Evolutionary conservation across 345 rosid genomes (phyloP), one percentile per base, ranked within the genome.

Genomic region (Triadica sebifera): DNA sequence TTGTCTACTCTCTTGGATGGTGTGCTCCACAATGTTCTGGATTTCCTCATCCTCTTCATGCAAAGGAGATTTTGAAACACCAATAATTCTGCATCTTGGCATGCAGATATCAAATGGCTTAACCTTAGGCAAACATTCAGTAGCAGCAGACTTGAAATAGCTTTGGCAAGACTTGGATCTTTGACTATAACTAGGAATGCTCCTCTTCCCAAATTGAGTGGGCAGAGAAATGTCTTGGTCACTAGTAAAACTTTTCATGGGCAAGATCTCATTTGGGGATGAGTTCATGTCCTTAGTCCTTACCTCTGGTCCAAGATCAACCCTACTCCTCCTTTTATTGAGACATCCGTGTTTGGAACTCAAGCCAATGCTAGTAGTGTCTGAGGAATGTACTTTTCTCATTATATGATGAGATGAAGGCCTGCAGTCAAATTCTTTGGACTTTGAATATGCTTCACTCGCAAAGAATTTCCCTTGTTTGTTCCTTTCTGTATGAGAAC

Each of bases 91-190:
- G 1, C 50, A 59, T 9, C 7, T 17, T 39, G 74, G 67, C 19
- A 71, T 39, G 67, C 85, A 78, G 24, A 85, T 81, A 41, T 78
- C 80, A 70, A 83, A 81, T n/a, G 84, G 82, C 69, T 58, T 59
- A 22, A 37, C 45, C 60, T 72, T 64, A 38, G 8, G 38, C 24
- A 24, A 70, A 50, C 37, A 57, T 13, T 64, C 68, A 64, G 49
- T 64, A 8, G 29, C 25, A 4, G 16, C 46, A 71, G 22, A 47
- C 39, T 51, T 56, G 29, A 5, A 25, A 65, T 41, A 25, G 5
- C 67, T 72, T 65, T 61, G 66, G 41, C 52, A 12, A 25, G 62
- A 70, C 9, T 41, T 46, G 11, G 73, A 67, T 60, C 29, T 52
- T 59, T 50, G 7, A 5, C 15, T 60, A 12, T 2, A 13, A 17